Evolutionary conservation across 768 basidiomycete species (phyloP).

Genomic region (Terana coerulea): DNA sequence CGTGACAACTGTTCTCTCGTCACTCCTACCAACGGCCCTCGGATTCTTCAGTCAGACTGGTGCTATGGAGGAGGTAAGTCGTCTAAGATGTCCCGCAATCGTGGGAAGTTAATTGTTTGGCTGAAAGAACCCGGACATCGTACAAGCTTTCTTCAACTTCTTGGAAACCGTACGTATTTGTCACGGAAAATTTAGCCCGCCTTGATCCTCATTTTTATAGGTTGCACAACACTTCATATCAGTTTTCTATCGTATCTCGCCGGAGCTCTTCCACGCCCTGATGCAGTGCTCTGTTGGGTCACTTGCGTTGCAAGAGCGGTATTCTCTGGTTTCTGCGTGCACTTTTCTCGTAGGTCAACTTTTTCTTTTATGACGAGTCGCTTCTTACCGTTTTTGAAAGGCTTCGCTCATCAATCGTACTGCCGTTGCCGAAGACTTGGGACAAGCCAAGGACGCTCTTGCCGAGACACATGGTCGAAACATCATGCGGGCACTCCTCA

Average conservation of each 20-base stretch:
- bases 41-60: constrained; percentile 49
- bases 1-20: constrained; percentile 51
- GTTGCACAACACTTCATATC: constrained; percentile 57
- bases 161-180: constrained; percentile 60
- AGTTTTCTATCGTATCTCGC: constrained; percentile 59
- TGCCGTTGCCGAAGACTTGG: constrained; percentile 58
- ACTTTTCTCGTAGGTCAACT: constrained; percentile 68
- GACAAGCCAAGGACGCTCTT: constrained; percentile 48
- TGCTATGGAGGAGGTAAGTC: constrained; percentile 66
- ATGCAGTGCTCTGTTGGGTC: constrained; percentile 67
- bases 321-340: constrained; percentile 78
- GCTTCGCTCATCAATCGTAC: constrained; percentile 64
- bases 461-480: constrained; percentile 53
- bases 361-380: background rate
- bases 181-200: background rate
- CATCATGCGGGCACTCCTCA: constrained; percentile 70
- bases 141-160: constrained; percentile 84
- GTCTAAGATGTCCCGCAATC: no score
- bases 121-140: constrained; percentile 82
- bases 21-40: constrained; percentile 58
- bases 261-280: constrained; percentile 59
- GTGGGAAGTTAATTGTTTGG: background rate
- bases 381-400: constrained; percentile 32
- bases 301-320: constrained; percentile 75
- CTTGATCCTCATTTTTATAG: constrained; percentile 14